phyloP scores from a whole-genome alignment of 2,329 filamentous ascomycete genomes.

The Elsinoe australis region DNA sequence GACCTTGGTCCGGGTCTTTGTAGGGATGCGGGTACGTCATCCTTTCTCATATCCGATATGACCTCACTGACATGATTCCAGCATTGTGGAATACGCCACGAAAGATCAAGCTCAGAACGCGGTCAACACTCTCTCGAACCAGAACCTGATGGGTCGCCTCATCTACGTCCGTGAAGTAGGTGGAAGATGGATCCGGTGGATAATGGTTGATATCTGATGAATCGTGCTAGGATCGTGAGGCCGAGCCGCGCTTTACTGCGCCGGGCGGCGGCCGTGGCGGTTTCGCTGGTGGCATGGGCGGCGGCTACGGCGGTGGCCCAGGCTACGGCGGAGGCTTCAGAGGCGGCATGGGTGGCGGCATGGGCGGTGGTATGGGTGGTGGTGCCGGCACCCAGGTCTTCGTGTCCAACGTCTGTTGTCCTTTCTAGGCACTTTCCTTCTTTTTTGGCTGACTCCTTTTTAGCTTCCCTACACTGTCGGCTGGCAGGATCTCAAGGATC shows the following conservation, averaged over 20 bases:
- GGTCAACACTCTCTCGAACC: slow-evolving; percentile 96
- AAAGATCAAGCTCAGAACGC: slow-evolving; percentile 98
- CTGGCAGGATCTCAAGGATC: slow-evolving; percentile 98
- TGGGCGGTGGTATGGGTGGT: slow-evolving; percentile 35
- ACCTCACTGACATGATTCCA: slow-evolving; percentile 39
- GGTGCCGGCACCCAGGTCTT: slow-evolving; percentile 84
- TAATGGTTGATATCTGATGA: slow-evolving; percentile 15
- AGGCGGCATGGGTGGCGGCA: slow-evolving; percentile 41
- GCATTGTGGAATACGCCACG: slow-evolving; percentile 99
- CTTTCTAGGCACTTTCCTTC: slow-evolving; percentile 25
- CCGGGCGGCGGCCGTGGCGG: slow-evolving; percentile 49
- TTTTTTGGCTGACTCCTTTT: slow-evolving; percentile 27
- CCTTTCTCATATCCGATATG: neutral
- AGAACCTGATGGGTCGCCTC: slow-evolving; percentile 95
- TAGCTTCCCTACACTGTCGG: slow-evolving; percentile 96
- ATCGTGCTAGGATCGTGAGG: slow-evolving; percentile 73
- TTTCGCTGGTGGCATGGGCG: slow-evolving; percentile 49
- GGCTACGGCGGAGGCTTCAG: slow-evolving; percentile 40
- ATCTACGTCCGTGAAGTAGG: slow-evolving; percentile 95
- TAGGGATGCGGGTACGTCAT: slow-evolving; percentile 98
- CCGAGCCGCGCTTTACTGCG: slow-evolving; percentile 82
- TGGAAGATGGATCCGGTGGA: slow-evolving; percentile 16
- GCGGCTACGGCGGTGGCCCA: slow-evolving; percentile 37
- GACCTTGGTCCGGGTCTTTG: slow-evolving; percentile 76
- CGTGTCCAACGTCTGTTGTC: slow-evolving; percentile 84